These are phyloP conservation scores for Myxozyma monticola DNA, from an alignment of 805 yeast genomes.

Conservation along the genomic window DNA sequence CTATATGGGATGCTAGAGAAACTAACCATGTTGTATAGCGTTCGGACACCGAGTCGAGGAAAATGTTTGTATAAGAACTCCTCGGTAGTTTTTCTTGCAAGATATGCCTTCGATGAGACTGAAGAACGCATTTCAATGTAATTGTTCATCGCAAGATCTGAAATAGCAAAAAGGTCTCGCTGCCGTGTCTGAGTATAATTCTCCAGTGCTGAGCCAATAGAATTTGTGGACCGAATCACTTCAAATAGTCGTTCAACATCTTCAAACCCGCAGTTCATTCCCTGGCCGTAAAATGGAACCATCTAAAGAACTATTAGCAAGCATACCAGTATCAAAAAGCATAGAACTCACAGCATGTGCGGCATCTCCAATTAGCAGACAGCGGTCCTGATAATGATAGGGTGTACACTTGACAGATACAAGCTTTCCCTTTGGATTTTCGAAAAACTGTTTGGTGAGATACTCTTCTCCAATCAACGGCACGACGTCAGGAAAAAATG, in stretches of 20 bases:
- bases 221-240: slow-evolving; percentile 41
- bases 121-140: slow-evolving; percentile 84
- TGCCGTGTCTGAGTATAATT: slow-evolving; percentile 57
- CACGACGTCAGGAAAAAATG: slow-evolving; percentile 73
- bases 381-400: slow-evolving; percentile 63
- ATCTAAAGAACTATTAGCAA: slow-evolving; percentile 40
- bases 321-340: neutral
- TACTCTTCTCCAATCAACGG: slow-evolving; percentile 61
- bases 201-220: slow-evolving; percentile 48
- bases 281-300: slow-evolving; percentile 99
- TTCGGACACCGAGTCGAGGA: slow-evolving; percentile 46
- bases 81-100: slow-evolving; percentile 69
- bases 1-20: slow-evolving; percentile 75
- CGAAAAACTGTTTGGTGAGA: slow-evolving; percentile 51
- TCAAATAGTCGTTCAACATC: slow-evolving; percentile 70
- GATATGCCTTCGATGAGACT: slow-evolving; percentile 61
- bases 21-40: slow-evolving; percentile 84
- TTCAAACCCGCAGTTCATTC: slow-evolving; percentile 95
- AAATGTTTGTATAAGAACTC: slow-evolving; percentile 71
- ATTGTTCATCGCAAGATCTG: slow-evolving; percentile 75
- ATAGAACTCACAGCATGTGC: slow-evolving; percentile 61
- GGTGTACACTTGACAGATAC: slow-evolving; percentile 70
- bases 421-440: slow-evolving; percentile 74
- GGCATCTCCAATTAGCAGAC: slow-evolving; percentile 82
- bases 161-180: slow-evolving; percentile 70